Base-by-base conservation (phyloP, 441 rosid species). In the Raphanus hybrid region DNA sequence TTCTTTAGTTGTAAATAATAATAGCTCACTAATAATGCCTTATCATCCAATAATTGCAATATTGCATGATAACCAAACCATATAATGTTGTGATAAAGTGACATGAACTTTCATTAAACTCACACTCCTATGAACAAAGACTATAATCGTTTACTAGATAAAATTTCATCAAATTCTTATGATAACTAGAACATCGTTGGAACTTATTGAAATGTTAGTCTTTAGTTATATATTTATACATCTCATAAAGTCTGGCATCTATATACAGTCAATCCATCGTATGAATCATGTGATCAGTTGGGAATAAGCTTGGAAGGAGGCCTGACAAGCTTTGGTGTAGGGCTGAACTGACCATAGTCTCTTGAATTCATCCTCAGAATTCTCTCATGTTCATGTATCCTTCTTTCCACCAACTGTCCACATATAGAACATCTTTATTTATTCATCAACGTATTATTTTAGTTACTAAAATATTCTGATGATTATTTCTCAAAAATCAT, bases 231-330 rank as follows among this genome's bases (percentile, higher is more conserved):
- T 55, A 61, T 62, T 58, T 32, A 72, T 73, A 78, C 60, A 78
- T 71, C 57, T 48, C 76, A 73, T 50, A 69, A 78, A 18, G 62
- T 27, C 26, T 3, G 50, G 6, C 50, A 73, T 73, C 70, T 77
- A 65, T 41, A 35, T 62, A 76, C 11, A 62, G 54, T 67, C 7
- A 73, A 61, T 60, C 26, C 57, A 3, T 18, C 26, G 2, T 23
- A 23, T 23, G 39, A 70, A 62, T 62, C 23, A 2, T 32, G 5
- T 29, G 74, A 81, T 91, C 84, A 94, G 80, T 92, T 93, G 32
- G 96, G 98, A 75, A 95, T 93, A 85, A 91, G 92, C 94, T 95
- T 93, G 92, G 85, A 95, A 82, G 92, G 99, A 74, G 99, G 99
- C 87, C 83, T 86, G 5, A 81, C 91, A 34, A 96, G 88, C 78